Percentiles rank a stretch among this genome's conserved stretches.
These are phyloP conservation scores for Magnolia sinica DNA, from an alignment of 164 flowering plant species.

Conservation along the genomic window DNA sequence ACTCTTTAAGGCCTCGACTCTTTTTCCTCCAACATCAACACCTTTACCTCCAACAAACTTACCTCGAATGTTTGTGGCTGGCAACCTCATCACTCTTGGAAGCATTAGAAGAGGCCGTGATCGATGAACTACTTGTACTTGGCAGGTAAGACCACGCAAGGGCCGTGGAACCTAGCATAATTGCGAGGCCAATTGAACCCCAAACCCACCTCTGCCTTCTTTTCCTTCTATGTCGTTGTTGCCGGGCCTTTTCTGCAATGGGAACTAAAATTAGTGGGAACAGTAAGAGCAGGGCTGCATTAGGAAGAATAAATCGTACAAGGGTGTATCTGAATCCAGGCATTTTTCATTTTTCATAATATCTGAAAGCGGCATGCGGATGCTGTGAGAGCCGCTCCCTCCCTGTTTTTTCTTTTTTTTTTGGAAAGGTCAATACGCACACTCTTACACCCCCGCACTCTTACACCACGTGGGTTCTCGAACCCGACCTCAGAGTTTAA, in stretches of 20 bases:
- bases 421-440: too few species aligned
- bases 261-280: not conserved
- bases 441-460: too few species aligned
- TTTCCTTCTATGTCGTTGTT: constrained; percentile 49
- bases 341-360: not conserved
- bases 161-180: constrained; percentile 52
- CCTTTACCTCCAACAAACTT: not conserved
- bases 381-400: too few species aligned
- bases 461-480: too few species aligned
- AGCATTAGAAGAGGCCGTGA: not conserved
- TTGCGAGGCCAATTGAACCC: constrained; percentile 55
- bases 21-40: not conserved
- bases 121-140: constrained; percentile 26
- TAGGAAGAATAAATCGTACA: too few species aligned
- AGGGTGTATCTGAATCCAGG: not conserved
- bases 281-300: not conserved
- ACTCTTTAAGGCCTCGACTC: not conserved
- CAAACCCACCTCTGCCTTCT: constrained; percentile 69
- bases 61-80: not conserved
- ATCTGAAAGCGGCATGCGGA: not conserved
- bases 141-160: constrained; percentile 63
- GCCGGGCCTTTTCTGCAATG: constrained; percentile 48
- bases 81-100: not conserved
- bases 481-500: too few species aligned
- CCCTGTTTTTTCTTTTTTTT: not conserved